These are phyloP conservation scores for Neospora caninum DNA, from an alignment of 169 alveolate species.

Conservation along the genomic window DNA sequence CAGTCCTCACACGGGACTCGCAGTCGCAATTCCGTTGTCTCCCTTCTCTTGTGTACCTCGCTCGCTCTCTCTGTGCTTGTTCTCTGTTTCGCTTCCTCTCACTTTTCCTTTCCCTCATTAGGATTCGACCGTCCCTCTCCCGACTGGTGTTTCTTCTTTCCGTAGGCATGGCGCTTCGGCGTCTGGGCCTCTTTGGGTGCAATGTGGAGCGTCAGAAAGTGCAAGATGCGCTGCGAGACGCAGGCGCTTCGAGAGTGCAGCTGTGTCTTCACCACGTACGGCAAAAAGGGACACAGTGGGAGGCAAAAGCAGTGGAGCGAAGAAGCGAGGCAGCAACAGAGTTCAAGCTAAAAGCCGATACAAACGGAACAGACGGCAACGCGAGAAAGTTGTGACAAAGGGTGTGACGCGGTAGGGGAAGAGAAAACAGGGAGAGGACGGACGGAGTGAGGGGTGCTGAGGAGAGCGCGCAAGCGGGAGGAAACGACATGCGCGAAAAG, in stretches of 20 bases:
- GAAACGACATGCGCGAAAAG: too few relatives aligned
- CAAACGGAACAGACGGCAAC: neutral
- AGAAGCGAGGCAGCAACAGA: neutral
- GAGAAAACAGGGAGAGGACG: neutral
- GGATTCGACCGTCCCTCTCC: neutral
- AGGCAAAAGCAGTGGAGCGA: neutral
- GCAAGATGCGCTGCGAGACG: slow-evolving; percentile 56
- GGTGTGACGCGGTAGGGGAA: neutral
- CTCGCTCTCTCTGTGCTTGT: too few relatives aligned
- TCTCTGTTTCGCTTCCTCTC: neutral
- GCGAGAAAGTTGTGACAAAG: neutral
- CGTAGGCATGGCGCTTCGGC: slow-evolving; percentile 59
- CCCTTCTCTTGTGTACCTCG: too few relatives aligned
- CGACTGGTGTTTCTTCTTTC: too few relatives aligned
- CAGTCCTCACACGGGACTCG: too few relatives aligned
- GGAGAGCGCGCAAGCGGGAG: too few relatives aligned
- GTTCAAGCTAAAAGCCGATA: neutral
- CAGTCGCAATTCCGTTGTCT: too few relatives aligned
- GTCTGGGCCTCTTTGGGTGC: slow-evolving; percentile 61
- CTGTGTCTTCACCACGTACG: slow-evolving; percentile 60
- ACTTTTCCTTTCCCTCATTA: neutral
- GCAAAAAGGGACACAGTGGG: neutral
- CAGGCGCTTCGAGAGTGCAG: slow-evolving; percentile 62
- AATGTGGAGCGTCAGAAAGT: slow-evolving; percentile 63
- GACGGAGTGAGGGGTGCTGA: too few relatives aligned